Percentiles rank a stretch among this genome's conserved stretches.
These are phyloP conservation scores for Striga asiatica DNA, from an alignment of 257 asterid species.

Conservation along the genomic window DNA sequence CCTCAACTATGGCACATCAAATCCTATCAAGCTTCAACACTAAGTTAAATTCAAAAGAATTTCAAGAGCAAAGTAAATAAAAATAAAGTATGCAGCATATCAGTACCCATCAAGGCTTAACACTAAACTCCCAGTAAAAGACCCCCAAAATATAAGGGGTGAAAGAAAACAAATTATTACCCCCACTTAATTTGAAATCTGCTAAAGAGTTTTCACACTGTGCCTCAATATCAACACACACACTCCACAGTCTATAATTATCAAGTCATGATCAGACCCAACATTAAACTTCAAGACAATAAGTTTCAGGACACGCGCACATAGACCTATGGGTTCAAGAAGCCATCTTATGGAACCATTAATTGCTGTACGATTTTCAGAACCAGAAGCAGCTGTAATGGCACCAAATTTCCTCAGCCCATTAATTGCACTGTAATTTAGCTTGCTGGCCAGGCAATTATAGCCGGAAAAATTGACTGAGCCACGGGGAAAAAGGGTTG, in stretches of 20 bases:
- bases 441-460: conserved; percentile 34
- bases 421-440: conserved; percentile 22
- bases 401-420: conserved; percentile 40
- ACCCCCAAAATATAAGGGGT: no score
- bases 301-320: neutral
- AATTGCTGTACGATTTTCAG: conserved; percentile 25
- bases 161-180: no score
- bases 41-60: no score
- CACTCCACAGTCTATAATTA: no score
- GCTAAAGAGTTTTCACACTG: no score
- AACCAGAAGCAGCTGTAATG: conserved; percentile 35
- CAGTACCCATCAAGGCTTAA: no score
- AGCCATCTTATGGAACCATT: conserved; percentile 51
- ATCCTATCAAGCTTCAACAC: conserved; percentile 7
- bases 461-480: conserved; percentile 37
- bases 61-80: no score
- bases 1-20: neutral
- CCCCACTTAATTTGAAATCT: no score
- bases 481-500: conserved; percentile 16
- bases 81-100: no score
- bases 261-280: no score
- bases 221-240: no score
- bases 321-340: conserved; percentile 68
- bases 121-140: no score
- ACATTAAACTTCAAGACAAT: neutral